Evolutionary conservation across 1,139 yeast genomes (phyloP).

Genomic region (Blastobotrys elegans): DNA sequence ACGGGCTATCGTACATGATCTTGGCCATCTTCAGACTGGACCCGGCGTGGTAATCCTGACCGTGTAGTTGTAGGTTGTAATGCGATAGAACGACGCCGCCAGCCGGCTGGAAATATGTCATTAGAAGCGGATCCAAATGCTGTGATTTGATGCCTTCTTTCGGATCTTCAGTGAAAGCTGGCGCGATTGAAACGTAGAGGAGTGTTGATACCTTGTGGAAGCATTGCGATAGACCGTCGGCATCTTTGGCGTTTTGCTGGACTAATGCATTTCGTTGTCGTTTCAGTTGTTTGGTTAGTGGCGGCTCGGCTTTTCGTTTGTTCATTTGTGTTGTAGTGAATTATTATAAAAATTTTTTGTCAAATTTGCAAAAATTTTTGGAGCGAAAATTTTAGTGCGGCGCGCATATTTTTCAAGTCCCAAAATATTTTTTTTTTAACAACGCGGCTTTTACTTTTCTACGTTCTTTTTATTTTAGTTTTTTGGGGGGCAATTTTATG

Average conservation of each 20-base stretch:
- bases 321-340: conserved; percentile 2
- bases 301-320: conserved; percentile 11
- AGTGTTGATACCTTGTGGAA: conserved; percentile 60
- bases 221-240: conserved; percentile 46
- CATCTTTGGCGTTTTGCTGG: conserved; percentile 25
- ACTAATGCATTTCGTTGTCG: conserved; percentile 8
- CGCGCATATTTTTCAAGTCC: no score
- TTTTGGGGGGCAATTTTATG: no score
- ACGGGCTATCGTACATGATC: conserved; percentile 77
- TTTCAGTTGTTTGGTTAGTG: background rate
- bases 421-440: no score
- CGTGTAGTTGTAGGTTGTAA: conserved; percentile 50
- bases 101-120: conserved; percentile 70
- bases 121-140: conserved; percentile 82
- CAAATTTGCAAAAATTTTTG: no score
- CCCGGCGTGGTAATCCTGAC: conserved; percentile 26
- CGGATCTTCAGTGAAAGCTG: conserved; percentile 64
- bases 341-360: no score
- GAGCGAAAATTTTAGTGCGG: no score
- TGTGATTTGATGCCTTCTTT: conserved; percentile 75
- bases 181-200: conserved; percentile 82
- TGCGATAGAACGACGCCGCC: conserved; percentile 84
- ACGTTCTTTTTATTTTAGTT: no score
- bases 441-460: no score
- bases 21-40: conserved; percentile 47